Evolutionary conservation across 2,329 filamentous ascomycete species (phyloP), one percentile per base, ranked within the genome.

Genomic region (Phyllachora maydis): DNA sequence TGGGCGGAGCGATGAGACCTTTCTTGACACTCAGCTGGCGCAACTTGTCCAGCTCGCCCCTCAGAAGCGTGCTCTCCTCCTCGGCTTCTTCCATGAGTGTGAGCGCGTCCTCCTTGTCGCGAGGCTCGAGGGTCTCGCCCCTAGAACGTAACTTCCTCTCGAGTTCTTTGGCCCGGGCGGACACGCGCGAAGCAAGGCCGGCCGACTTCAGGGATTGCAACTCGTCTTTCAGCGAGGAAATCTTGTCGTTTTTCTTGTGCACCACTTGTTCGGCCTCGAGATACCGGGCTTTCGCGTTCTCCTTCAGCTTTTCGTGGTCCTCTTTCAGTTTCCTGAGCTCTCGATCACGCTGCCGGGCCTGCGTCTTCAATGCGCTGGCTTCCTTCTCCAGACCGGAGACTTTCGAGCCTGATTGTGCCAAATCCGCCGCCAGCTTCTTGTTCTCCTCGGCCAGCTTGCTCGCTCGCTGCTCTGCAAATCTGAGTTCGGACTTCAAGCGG

Each of bases 221-320:
- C 31, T 64, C 56, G 32, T 55, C 59, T 39, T 60, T 62, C 6
- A 71, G 50, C 20, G 59, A 52, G 6, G 53, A 45, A 28, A 69
- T 65, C 39, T 64, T 64, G 18, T 52, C 48, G 28, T 68, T 62
- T 26, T 65, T 63, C 31, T 56, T 56, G 25, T 59, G 52, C 21
- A 70, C 33, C 3, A 68, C 59, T 10, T 56, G 50, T 33, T 59
- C 54, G 4, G 59, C 60, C 28, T 71, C 64, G 6, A 49, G 44
- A n/a, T 63, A 56, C 18, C 56, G 55, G 5, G 50, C 40, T 29
- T 66, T 59, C 11, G 59, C 56, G 21, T 63, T 52, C 16, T 55
- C 50, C 30, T 61, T 60, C 17, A 67, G 52, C 6, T 47, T 37
- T 19, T 66, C 59, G 28, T 65, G 65, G 10, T 65, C 50, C n/a